Conservation (phyloP, 805 yeast genomes). For the Cyberlindnera samutprakarnensis region DNA sequence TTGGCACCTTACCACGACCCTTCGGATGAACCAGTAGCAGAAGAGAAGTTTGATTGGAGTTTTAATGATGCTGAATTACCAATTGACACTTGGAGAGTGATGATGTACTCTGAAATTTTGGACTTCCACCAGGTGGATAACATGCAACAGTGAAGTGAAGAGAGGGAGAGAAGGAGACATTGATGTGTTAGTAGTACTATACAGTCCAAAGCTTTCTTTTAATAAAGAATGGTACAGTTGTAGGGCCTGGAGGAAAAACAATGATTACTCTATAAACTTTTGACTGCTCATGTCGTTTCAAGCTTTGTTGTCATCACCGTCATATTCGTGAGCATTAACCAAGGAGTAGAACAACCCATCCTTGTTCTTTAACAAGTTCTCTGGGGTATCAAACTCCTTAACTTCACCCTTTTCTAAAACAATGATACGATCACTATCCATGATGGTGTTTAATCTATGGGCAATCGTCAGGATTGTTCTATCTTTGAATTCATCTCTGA, state of each 20-base stretch:
- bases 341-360: conserved; percentile 72
- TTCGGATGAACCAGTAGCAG: conserved; percentile 92
- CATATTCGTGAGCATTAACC: conserved; percentile 44
- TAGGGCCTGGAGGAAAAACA: too few relatives aligned
- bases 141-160: conserved; percentile 8
- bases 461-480: conserved; percentile 82
- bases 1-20: conserved; percentile 96
- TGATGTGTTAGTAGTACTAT: too few relatives aligned
- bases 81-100: conserved; percentile 96
- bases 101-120: conserved; percentile 97
- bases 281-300: too few relatives aligned
- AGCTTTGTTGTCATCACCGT: too few relatives aligned
- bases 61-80: conserved; percentile 97
- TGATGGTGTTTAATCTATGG: conserved; percentile 74
- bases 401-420: conserved; percentile 72
- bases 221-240: too few relatives aligned
- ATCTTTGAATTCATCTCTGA: conserved; percentile 64
- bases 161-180: too few relatives aligned
- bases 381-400: conserved; percentile 71
- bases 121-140: conserved; percentile 81
- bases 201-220: too few relatives aligned
- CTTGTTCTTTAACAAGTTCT: conserved; percentile 52
- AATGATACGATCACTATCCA: conserved; percentile 72
- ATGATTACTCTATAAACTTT: too few relatives aligned
- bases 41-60: conserved; percentile 93